phyloP scores from a whole-genome alignment of 192 early-diverging fungal species.

The Entophlyctis luteolus region DNA sequence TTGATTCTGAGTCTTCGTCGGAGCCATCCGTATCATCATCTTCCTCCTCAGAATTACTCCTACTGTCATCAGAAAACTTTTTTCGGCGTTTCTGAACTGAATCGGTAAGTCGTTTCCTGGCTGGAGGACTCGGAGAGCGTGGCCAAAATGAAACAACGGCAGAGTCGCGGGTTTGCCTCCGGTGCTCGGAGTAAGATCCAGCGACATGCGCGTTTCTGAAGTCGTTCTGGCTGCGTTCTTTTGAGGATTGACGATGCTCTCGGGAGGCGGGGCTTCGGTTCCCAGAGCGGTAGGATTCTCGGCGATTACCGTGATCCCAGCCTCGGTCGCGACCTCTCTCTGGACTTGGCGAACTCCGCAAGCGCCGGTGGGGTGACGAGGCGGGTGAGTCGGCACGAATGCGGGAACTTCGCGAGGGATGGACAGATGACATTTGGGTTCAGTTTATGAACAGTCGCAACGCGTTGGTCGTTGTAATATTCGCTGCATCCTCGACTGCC shows the following conservation, averaged over 20 bases:
- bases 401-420: too few relatives aligned
- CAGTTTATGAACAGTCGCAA: conserved; percentile 23
- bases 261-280: too few relatives aligned
- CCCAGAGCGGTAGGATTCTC: too few relatives aligned
- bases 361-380: too few relatives aligned
- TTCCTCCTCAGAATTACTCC: background rate
- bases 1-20: conserved; percentile 4
- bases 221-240: background rate
- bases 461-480: conserved; percentile 41
- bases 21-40: background rate
- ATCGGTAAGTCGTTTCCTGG: too few relatives aligned
- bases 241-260: too few relatives aligned
- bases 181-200: background rate
- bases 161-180: background rate
- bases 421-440: background rate
- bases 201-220: background rate
- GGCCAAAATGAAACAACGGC: conserved; percentile 5
- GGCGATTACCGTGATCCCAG: background rate
- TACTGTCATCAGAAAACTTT: too few relatives aligned
- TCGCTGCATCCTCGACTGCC: conserved; percentile 24
- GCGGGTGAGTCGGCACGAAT: background rate
- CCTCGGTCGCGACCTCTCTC: background rate
- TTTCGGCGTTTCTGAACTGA: background rate
- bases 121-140: background rate
- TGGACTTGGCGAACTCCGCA: too few relatives aligned